phyloP scores from a whole-genome alignment of 176 grass and related monocot genomes.

The Themeda triandra region DNA sequence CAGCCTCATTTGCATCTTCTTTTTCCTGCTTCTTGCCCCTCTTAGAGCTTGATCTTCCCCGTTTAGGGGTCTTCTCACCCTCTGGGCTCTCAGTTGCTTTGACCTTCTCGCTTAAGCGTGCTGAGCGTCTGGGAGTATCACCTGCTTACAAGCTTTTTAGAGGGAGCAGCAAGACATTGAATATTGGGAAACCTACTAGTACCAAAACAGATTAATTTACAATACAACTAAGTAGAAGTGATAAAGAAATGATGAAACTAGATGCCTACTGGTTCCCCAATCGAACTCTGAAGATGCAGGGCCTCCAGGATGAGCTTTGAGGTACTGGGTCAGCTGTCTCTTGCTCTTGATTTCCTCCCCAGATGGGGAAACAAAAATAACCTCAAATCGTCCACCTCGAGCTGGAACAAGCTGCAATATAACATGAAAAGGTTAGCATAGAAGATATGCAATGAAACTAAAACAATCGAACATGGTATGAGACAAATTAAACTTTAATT shows the following conservation, averaged over 20 bases:
- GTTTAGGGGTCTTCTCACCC: constrained; percentile 51
- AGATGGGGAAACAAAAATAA: constrained; percentile 66
- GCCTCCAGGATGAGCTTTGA: constrained; percentile 59
- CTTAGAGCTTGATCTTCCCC: constrained; percentile 35
- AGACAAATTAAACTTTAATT: background rate
- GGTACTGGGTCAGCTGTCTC: constrained; percentile 64
- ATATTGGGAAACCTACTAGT: background rate
- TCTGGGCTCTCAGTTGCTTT: constrained; percentile 63
- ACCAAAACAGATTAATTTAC: background rate
- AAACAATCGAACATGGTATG: background rate
- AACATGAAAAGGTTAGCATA: background rate
- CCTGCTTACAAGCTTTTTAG: constrained; percentile 60
- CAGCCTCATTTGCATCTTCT: constrained; percentile 21
- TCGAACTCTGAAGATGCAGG: constrained; percentile 75
- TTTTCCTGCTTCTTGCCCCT: constrained; percentile 38
- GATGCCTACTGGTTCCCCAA: constrained; percentile 72
- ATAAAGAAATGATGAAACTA: constrained; percentile 4
- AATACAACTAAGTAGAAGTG: background rate
- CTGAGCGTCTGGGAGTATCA: constrained; percentile 83
- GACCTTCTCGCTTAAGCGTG: constrained; percentile 74
- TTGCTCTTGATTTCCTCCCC: constrained; percentile 92
- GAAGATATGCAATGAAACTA: background rate
- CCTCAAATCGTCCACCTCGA: constrained; percentile 57
- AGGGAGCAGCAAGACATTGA: constrained; percentile 2
- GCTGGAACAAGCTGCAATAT: constrained; percentile 42